A percentile compares a stretch with the other conserved stretches of the same genome.
Conservation (phyloP, 2,329 filamentous ascomycete genomes). For the Acarospora socialis region DNA sequence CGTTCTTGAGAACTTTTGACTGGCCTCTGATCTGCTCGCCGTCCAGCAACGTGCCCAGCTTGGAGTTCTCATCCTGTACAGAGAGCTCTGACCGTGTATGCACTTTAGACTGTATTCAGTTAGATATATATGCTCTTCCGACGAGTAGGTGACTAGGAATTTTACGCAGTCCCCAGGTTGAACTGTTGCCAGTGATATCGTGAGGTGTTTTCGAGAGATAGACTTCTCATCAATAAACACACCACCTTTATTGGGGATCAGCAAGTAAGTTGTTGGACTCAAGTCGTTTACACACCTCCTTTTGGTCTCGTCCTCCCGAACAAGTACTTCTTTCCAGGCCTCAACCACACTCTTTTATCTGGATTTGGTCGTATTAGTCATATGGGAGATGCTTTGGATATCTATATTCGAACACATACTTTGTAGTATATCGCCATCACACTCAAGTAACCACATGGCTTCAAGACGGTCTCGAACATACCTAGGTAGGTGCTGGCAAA, state of each 20-base stretch:
- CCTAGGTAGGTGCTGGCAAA: too few species aligned
- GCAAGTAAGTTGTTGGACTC: slow-evolving; percentile 8
- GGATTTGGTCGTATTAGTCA: slow-evolving; percentile 10
- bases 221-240: slow-evolving; percentile 64
- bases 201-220: slow-evolving; percentile 79
- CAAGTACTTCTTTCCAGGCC: slow-evolving; percentile 71
- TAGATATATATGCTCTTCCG: slow-evolving; percentile 11
- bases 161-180: slow-evolving; percentile 52
- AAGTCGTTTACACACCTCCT: slow-evolving; percentile 27
- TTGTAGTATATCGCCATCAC: slow-evolving; percentile 33
- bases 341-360: slow-evolving; percentile 69
- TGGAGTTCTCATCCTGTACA: slow-evolving; percentile 68
- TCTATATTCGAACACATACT: slow-evolving; percentile 25
- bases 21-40: slow-evolving; percentile 53
- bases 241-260: slow-evolving; percentile 34
- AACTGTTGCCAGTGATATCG: slow-evolving; percentile 56
- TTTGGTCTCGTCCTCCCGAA: slow-evolving; percentile 59
- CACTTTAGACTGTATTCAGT: slow-evolving; percentile 40
- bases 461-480: too few species aligned
- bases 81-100: slow-evolving; percentile 54
- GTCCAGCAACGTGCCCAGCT: slow-evolving; percentile 69
- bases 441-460: slow-evolving; percentile 50
- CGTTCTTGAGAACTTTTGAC: slow-evolving; percentile 40
- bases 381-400: slow-evolving; percentile 6
- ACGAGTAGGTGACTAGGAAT: slow-evolving; percentile 16